Conservation (phyloP, 345 rosid genomes). For the Lepidium africanum region DNA sequence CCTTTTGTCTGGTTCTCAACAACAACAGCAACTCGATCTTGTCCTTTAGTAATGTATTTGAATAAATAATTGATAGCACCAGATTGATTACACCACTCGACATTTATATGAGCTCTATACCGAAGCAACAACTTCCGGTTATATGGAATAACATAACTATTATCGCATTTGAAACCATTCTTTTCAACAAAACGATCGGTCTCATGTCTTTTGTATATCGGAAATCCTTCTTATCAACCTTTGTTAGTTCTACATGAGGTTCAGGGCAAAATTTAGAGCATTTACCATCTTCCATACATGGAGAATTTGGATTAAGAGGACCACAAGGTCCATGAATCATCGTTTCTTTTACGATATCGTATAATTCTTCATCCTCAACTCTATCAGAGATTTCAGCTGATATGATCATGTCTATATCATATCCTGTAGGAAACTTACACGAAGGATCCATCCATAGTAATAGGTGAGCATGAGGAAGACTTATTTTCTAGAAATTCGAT, state of each 20-base stretch:
- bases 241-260: neutral
- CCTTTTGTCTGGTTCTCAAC: neutral
- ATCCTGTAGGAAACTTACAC: neutral
- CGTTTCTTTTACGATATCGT: neutral
- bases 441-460: too few relatives aligned
- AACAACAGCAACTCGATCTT: neutral
- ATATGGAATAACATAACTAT: neutral
- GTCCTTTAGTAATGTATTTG: neutral
- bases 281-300: neutral
- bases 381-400: neutral
- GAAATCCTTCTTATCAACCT: neutral
- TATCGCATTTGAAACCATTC: neutral
- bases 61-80: neutral
- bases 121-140: neutral
- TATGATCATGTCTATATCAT: neutral
- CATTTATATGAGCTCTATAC: neutral
- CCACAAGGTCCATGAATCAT: neutral
- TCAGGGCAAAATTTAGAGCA: neutral
- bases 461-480: too few relatives aligned
- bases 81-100: neutral
- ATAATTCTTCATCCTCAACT: neutral
- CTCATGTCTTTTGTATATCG: neutral
- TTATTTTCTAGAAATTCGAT: too few relatives aligned
- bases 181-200: neutral
- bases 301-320: neutral